Conservation (phyloP, 108 stramenopile species). For the Nitzschia sp. region DNA sequence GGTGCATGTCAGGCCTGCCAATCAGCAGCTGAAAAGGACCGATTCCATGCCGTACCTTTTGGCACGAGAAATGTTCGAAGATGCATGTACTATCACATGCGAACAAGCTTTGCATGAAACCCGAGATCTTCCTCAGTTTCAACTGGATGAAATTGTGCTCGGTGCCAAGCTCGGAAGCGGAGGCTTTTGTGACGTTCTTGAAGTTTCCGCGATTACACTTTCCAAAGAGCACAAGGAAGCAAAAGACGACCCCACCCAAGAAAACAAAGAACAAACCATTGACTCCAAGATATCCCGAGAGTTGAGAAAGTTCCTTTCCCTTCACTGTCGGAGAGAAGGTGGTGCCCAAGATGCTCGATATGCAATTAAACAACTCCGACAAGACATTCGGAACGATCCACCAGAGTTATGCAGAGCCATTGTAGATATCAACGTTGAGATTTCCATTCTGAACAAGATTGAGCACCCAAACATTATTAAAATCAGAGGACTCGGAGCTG, state of each 20-base stretch:
- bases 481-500: constrained; percentile 7
- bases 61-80: no score
- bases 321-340: constrained; percentile 1
- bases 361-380: not conserved
- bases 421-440: not conserved
- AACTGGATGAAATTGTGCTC: not conserved
- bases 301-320: not conserved
- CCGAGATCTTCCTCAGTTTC: constrained; percentile 14
- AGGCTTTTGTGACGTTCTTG: constrained; percentile 14
- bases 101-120: not conserved
- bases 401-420: not conserved
- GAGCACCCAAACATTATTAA: constrained; percentile 31
- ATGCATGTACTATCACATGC: no score
- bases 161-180: constrained; percentile 13
- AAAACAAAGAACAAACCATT: not conserved
- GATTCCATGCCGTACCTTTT: no score
- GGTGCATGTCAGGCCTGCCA: no score
- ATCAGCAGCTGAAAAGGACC: no score
- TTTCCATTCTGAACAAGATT: constrained; percentile 1
- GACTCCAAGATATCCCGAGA: not conserved
- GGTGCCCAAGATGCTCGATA: not conserved
- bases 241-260: not conserved
- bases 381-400: not conserved
- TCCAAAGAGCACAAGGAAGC: not conserved
- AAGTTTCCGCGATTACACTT: not conserved